Percentiles rank a stretch among this genome's conserved stretches.
phyloP scores from a whole-genome alignment of 306 rosid genomes.

The Gastrolobium bilobum region DNA sequence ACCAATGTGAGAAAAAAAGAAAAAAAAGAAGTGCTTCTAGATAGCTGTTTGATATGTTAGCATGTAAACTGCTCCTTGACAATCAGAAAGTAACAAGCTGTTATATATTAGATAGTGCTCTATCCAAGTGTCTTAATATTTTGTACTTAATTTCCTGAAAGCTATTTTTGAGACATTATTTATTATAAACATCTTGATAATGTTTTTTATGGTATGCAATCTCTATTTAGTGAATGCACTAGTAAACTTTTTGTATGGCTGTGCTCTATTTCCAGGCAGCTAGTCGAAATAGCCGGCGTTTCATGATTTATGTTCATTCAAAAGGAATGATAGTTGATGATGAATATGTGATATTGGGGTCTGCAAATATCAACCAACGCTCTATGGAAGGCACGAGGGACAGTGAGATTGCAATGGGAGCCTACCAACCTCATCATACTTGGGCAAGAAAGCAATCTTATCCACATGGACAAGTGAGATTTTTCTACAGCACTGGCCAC shows the following conservation, averaged over 20 bases:
- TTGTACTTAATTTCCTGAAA: neutral
- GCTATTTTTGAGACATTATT: neutral
- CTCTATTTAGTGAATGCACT: neutral
- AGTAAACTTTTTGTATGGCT: conserved; percentile 27
- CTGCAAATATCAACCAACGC: conserved; percentile 97
- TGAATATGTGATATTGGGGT: conserved; percentile 88
- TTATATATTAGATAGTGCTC: neutral
- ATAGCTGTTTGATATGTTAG: neutral
- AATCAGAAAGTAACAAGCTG: conserved; percentile 19
- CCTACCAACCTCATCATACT: conserved; percentile 86
- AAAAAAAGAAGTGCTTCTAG: neutral
- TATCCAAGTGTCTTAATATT: conserved; percentile 14
- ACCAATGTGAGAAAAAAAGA: neutral
- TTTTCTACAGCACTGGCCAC: conserved; percentile 13
- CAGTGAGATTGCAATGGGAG: conserved; percentile 99
- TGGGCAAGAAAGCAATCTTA: conserved; percentile 71
- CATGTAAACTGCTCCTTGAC: neutral
- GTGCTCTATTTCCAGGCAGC: conserved; percentile 64
- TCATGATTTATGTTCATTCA: conserved; percentile 98
- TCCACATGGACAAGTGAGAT: conserved; percentile 85
- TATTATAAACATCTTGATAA: conserved; percentile 2
- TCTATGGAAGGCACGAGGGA: conserved; percentile 99
- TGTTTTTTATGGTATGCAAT: conserved; percentile 26
- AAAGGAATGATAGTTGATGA: conserved; percentile 99
- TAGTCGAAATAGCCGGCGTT: conserved; percentile 75